Conservation (phyloP, 306 rosid genomes). For the Corylus avellana region DNA sequence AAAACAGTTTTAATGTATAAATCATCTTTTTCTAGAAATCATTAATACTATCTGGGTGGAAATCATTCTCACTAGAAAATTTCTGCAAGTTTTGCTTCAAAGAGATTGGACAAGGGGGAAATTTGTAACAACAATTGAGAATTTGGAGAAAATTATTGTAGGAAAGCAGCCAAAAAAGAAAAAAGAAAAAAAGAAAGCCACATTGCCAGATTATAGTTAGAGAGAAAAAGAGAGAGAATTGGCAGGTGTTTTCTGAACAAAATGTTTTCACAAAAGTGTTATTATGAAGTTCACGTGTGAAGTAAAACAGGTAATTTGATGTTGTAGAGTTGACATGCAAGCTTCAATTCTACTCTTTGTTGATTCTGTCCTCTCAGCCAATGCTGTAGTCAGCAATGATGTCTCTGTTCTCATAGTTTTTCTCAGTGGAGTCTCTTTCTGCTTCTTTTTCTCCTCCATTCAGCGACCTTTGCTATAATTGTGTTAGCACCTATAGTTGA, state of each 20-base stretch:
- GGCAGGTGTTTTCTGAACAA: neutral
- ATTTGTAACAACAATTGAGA: no score
- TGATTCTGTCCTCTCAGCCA: neutral
- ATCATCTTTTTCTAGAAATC: neutral
- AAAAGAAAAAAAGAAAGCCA: neutral
- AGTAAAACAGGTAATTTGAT: neutral
- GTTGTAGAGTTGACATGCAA: conserved; percentile 19
- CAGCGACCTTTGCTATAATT: neutral
- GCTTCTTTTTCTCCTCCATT: neutral
- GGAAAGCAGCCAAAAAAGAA: neutral
- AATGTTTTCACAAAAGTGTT: neutral
- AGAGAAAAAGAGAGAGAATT: neutral
- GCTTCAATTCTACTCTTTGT: conserved; percentile 14
- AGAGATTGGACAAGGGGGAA: neutral
- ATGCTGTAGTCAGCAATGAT: conserved; percentile 15
- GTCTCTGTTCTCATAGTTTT: conserved; percentile 8
- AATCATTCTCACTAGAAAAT: neutral
- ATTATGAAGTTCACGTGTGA: neutral
- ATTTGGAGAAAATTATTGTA: no score
- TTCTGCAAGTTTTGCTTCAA: neutral
- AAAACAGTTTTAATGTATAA: neutral
- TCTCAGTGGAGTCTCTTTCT: conserved; percentile 4
- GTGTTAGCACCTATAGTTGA: neutral
- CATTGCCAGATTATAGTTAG: neutral
- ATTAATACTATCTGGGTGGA: neutral